Evolutionary conservation across 169 alveolate species (phyloP).

Genomic region (Eimeria sp.): DNA sequence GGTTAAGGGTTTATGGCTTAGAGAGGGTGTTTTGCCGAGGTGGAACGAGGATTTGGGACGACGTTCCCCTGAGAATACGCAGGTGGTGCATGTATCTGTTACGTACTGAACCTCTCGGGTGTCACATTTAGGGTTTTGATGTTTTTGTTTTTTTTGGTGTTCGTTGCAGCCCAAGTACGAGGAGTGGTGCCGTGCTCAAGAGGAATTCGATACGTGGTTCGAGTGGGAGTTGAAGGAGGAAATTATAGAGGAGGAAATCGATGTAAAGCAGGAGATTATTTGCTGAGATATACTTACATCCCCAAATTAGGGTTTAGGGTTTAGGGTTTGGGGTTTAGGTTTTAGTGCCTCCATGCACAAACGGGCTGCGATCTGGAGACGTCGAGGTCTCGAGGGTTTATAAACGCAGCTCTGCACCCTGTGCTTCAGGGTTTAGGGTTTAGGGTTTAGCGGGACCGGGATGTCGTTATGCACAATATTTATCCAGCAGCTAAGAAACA

Average conservation of each 20-base stretch:
- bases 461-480: background rate
- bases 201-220: conserved; percentile 68
- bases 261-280: conserved; percentile 75
- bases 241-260: conserved; percentile 74
- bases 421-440: conserved; percentile 6
- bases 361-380: background rate
- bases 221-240: conserved; percentile 83
- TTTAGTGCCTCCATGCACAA: background rate
- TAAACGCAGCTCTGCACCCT: background rate
- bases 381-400: no score
- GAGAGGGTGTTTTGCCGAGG: background rate
- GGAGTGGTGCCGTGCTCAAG: conserved; percentile 78
- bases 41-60: background rate
- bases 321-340: conserved; percentile 4
- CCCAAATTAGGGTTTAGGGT: background rate
- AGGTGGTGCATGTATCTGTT: no score
- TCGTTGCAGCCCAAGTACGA: conserved; percentile 74
- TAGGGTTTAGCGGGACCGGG: no score
- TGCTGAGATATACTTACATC: background rate
- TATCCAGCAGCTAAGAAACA: background rate
- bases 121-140: background rate
- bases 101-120: background rate
- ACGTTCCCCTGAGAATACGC: no score
- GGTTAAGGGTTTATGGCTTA: background rate
- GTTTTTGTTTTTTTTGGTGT: background rate